Base-by-base conservation (phyloP, 106 monocot species). In the Dendrobium huoshanense region DNA sequence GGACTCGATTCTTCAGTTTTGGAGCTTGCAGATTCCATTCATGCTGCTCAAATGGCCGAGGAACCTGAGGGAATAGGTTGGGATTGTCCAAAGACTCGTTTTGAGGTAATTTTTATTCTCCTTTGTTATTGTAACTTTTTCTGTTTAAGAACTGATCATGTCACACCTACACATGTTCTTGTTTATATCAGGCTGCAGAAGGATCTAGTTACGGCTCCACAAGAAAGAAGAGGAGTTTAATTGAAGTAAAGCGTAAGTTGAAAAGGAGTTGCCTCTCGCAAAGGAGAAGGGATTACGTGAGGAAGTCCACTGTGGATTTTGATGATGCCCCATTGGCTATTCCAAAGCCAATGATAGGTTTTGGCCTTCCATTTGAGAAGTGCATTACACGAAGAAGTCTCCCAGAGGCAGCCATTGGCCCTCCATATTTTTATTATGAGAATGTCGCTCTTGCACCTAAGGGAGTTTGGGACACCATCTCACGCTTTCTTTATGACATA, bases 381-480 rank as follows among this genome's bases (percentile, higher is more conserved):
- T 76, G 76, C 49, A 25, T 49, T n/a, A 29, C 76, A 0, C 64
- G 79, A 13, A 85, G 96, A 68, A 87, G 75, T 9, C 87, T 97
- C 45, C 87, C 94, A 33, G 88, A 87, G 10, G 74, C 86, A 56
- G 90, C 90, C 7, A 73, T 81, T 7, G 96, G 96, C 24, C 94
- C 94, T 19, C 96, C 96, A 13, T 97, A 84, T 79, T 97, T 97
- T 48, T 97, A 92, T 27, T 94, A 90, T 55, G 96, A 97, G 76
- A 97, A 94, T 75, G 96, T 94, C 5, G 92, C 96, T 4, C 68
- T 97, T 1, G 89, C 96, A 43, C 94, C 96, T 2, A 92, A 89
- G 72, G 92, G 96, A 13, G 86, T 89, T 19, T 96, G 96, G 96
- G 82, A 90, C 1, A 90, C 81, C 3, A 91, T 96, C 31, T 91